phyloP scores from a whole-genome alignment of 2,329 filamentous ascomycete species.

The Aureobasidium musti region DNA sequence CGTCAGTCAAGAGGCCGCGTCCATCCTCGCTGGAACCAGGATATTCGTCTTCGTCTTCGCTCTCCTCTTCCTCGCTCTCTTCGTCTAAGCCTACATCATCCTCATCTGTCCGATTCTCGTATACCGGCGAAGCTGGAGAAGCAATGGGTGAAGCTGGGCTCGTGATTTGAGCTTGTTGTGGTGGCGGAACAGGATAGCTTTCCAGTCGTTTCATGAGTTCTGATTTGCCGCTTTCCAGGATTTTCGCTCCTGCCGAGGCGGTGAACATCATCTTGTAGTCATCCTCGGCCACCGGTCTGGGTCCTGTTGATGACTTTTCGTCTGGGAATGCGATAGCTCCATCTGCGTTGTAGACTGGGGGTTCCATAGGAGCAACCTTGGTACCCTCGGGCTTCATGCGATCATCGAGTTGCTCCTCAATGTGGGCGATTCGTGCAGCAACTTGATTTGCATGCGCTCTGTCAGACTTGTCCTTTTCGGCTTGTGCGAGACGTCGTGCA shows the following conservation, averaged over 20 bases:
- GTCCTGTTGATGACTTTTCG: slow-evolving; percentile 25
- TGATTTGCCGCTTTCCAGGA: slow-evolving; percentile 54
- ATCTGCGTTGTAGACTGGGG: slow-evolving; percentile 35
- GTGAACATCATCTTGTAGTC: slow-evolving; percentile 55
- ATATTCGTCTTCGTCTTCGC: slow-evolving; percentile 76
- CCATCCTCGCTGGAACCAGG: slow-evolving; percentile 62
- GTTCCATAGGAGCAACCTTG: slow-evolving; percentile 35
- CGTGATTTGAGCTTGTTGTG: slow-evolving; percentile 30
- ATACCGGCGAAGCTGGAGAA: slow-evolving; percentile 30
- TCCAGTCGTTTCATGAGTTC: slow-evolving; percentile 55
- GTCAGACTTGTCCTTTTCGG: slow-evolving; percentile 25
- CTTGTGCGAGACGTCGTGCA: slow-evolving; percentile 17
- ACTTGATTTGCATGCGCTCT: slow-evolving; percentile 24
- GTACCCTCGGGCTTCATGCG: slow-evolving; percentile 35
- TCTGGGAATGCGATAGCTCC: slow-evolving; percentile 34
- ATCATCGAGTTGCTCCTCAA: slow-evolving; percentile 39
- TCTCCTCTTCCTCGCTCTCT: slow-evolving; percentile 57
- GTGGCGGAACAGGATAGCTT: slow-evolving; percentile 40
- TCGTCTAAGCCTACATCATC: slow-evolving; percentile 37
- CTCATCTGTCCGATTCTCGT: slow-evolving; percentile 27
- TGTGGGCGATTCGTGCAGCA: slow-evolving; percentile 34
- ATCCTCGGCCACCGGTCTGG: slow-evolving; percentile 41
- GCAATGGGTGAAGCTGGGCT: slow-evolving; percentile 40
- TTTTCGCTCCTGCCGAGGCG: slow-evolving; percentile 51
- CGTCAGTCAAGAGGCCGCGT: slow-evolving; percentile 84